Evolutionary conservation across 495 filamentous ascomycete species (phyloP).

Genomic region (Neurospora pannonica): DNA sequence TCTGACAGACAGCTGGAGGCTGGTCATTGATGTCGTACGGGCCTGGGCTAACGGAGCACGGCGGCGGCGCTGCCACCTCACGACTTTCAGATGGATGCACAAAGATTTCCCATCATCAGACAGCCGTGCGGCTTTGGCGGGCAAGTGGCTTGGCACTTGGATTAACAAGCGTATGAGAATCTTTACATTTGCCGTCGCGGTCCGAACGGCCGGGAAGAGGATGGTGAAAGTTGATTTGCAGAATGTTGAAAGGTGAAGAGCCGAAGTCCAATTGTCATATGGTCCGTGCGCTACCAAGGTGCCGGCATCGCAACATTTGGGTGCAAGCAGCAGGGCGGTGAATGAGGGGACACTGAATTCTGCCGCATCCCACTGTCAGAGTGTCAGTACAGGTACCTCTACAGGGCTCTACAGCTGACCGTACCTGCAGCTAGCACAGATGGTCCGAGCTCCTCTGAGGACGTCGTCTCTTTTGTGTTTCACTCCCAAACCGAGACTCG

Average conservation of each 20-base stretch:
- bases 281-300: not conserved
- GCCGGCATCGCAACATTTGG: not conserved
- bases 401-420: not conserved
- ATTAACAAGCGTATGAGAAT: not conserved
- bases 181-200: not conserved
- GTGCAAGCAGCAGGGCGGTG: not conserved
- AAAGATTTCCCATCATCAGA: not conserved
- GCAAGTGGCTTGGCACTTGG: not conserved
- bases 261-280: not conserved
- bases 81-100: not conserved
- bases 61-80: not conserved
- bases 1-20: not conserved
- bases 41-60: not conserved
- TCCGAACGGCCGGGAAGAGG: not conserved
- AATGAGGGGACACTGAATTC: not conserved
- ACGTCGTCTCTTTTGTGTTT: not conserved
- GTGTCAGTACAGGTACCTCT: not conserved
- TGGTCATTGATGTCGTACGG: not conserved
- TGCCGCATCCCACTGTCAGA: not conserved
- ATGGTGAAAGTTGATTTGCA: not conserved
- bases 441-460: not conserved
- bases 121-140: not conserved
- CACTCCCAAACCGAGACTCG: not conserved
- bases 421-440: not conserved
- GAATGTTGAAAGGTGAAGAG: not conserved